phyloP scores from a whole-genome alignment of 108 stramenopile genomes.

The Nitzschia sp. region DNA sequence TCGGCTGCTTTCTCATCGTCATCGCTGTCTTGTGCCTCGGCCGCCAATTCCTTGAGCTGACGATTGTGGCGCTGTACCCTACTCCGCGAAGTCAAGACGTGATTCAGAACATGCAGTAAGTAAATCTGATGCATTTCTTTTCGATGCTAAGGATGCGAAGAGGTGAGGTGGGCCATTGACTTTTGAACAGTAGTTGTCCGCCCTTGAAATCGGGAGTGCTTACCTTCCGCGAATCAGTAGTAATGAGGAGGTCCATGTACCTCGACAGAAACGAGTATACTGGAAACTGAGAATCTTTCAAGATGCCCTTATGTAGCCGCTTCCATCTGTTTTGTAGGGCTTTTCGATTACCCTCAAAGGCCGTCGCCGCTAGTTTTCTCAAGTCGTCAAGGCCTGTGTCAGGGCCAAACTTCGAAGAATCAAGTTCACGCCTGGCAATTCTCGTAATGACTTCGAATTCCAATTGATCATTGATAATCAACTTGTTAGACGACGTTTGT shows the following conservation, averaged over 20 bases:
- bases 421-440: not conserved
- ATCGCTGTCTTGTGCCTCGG: conserved; percentile 23
- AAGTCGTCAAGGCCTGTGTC: not conserved
- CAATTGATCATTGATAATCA: not conserved
- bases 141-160: conserved; percentile 34
- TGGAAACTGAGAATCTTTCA: conserved; percentile 18
- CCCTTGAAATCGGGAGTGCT: too few relatives aligned
- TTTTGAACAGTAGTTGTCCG: too few relatives aligned
- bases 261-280: conserved; percentile 29
- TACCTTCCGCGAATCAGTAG: conserved; percentile 51
- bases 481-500: not conserved
- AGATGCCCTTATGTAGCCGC: not conserved
- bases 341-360: conserved; percentile 19
- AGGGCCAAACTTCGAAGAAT: not conserved
- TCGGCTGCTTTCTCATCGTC: conserved; percentile 13
- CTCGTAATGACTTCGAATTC: not conserved
- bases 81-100: conserved; percentile 66
- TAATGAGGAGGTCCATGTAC: conserved; percentile 53
- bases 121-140: conserved; percentile 53
- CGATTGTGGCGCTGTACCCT: conserved; percentile 70
- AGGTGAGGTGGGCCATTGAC: too few relatives aligned
- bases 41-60: conserved; percentile 45
- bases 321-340: conserved; percentile 33
- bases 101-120: conserved; percentile 74
- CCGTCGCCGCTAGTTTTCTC: conserved; percentile 15